Evolutionary conservation across 495 filamentous ascomycete species (phyloP), one percentile per base, ranked within the genome.

Genomic region (Xylaria acuta): DNA sequence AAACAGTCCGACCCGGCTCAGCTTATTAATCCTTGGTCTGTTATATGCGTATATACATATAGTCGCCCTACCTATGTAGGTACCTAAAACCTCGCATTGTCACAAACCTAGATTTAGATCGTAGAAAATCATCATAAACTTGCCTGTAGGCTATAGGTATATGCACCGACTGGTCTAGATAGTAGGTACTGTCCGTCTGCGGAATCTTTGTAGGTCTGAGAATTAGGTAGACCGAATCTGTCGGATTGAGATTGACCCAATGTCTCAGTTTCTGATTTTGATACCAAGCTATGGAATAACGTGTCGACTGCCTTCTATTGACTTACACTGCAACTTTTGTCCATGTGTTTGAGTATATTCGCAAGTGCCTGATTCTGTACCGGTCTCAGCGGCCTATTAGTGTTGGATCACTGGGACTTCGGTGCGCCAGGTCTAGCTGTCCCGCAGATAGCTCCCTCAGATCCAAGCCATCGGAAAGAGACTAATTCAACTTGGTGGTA

Each of bases 1-100:
- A 59, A 70, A 25, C 54, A 38, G 67, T 7, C 41, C 54, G 54
- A 30, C 27, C 67, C 67, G 67, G 40, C 8, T 69, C 34, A 32
- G 41, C 30, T 36, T 53, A 67, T 40, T 54, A 54, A 27, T 47
- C 22, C n/a, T n/a, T n/a, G n/a, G 3, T 25, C 34, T 41, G 20
- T 22, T n/a, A 18, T 49, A 1, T 1, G n/a, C n/a, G n/a, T n/a
- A n/a, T n/a, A n/a, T n/a, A n/a, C n/a, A n/a, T n/a, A n/a, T n/a
- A n/a, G n/a, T n/a, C n/a, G n/a, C n/a, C n/a, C n/a, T n/a, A n/a
- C n/a, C n/a, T n/a, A n/a, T n/a, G n/a, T n/a, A n/a, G n/a, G n/a
- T n/a, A n/a, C n/a, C n/a, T n/a, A n/a, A n/a, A n/a, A n/a, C n/a
- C n/a, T n/a, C n/a, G n/a, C n/a, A n/a, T n/a, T n/a, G n/a, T n/a